phyloP scores from a whole-genome alignment of 2,329 filamentous ascomycete species.

The Cladosporium colombiae region DNA sequence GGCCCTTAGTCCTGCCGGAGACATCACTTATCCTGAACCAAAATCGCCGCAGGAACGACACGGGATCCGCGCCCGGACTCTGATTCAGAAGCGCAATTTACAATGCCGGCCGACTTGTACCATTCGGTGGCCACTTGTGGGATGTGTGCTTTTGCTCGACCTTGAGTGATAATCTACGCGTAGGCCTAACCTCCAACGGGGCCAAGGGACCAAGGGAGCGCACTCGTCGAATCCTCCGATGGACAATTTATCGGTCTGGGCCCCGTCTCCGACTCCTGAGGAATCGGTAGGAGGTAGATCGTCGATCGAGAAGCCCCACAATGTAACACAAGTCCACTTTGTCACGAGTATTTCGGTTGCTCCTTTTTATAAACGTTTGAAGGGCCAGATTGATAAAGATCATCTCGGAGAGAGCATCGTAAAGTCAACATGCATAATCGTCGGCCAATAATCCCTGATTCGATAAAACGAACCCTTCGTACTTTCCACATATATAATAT shows the following conservation, averaged over 20 bases:
- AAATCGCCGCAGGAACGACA: neutral
- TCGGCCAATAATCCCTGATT: neutral
- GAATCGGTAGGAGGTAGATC: too few species aligned
- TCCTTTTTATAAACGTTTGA: neutral
- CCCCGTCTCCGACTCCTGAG: neutral
- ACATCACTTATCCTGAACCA: neutral
- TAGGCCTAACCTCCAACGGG: neutral
- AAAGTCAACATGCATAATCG: too few species aligned
- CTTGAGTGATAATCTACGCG: neutral
- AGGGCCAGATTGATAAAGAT: too few species aligned
- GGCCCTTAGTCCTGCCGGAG: neutral
- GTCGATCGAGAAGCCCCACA: neutral
- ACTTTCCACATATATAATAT: too few species aligned
- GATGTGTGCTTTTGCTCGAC: neutral
- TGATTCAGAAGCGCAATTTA: neutral
- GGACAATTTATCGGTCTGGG: neutral
- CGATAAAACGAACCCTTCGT: too few species aligned
- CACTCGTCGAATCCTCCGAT: neutral
- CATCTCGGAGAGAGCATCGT: too few species aligned
- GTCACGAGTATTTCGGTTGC: neutral
- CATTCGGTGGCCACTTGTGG: neutral
- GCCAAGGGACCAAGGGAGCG: too few species aligned
- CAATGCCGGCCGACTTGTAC: neutral
- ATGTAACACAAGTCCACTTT: neutral
- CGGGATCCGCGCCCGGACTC: neutral